A percentile compares a stretch with the other conserved stretches of the same genome.
Conservation (phyloP, 2,329 filamentous ascomycete genomes). For the Neobulgaria alba region DNA sequence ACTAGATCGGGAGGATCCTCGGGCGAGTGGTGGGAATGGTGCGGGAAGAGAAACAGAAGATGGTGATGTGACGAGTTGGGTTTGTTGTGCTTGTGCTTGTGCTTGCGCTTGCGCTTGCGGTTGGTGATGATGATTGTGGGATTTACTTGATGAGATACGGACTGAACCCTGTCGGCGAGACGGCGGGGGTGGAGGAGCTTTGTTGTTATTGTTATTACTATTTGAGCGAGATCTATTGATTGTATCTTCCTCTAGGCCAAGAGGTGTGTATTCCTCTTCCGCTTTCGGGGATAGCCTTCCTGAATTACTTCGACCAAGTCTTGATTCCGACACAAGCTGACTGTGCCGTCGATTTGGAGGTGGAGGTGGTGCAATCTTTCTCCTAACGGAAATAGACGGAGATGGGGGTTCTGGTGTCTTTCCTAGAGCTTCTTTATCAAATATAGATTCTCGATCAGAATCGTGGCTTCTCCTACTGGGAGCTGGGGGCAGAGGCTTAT, state of each 20-base stretch:
- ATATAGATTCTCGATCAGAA: conserved; percentile 37
- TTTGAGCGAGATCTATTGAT: conserved; percentile 11
- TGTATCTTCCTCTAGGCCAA: neutral
- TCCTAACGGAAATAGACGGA: conserved; percentile 24
- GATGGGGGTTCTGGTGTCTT: conserved; percentile 39
- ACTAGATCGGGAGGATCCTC: conserved; percentile 18
- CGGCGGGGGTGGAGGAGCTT: conserved; percentile 28
- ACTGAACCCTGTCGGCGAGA: conserved; percentile 22
- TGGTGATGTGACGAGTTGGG: conserved; percentile 18
- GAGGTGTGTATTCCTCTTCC: conserved; percentile 21
- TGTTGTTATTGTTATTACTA: conserved; percentile 7
- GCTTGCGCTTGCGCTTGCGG: neutral
- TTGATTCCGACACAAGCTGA: conserved; percentile 24
- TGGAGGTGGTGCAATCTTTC: conserved; percentile 34
- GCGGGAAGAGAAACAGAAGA: conserved; percentile 31
- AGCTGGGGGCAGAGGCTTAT: conserved; percentile 54
- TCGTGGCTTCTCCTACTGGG: conserved; percentile 39
- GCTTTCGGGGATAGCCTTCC: conserved; percentile 21
- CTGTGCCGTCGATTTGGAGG: conserved; percentile 30
- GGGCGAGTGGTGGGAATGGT: conserved; percentile 32
- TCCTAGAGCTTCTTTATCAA: conserved; percentile 45
- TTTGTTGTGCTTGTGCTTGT: neutral
- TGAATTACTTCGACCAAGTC: conserved; percentile 16
- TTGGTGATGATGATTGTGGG: too few relatives aligned
- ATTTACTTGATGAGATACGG: conserved; percentile 11